Conservation (phyloP, 169 alveolate genomes). For the Eimeria zaria region DNA sequence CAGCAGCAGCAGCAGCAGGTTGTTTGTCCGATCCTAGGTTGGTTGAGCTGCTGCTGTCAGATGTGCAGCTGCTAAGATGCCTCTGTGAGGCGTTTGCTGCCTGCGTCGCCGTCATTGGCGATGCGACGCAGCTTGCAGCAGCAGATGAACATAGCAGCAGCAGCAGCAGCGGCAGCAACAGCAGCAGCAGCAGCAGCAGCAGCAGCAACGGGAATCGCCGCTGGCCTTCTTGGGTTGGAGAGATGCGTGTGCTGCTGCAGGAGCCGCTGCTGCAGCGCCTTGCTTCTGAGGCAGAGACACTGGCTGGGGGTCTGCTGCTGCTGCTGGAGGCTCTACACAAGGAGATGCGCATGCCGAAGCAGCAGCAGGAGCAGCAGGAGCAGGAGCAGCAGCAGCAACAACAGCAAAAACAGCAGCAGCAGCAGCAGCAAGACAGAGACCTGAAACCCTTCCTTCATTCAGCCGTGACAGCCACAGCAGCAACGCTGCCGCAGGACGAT, state of each 20-base stretch:
- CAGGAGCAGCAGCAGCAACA: background rate
- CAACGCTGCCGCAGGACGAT: slow-evolving; percentile 40
- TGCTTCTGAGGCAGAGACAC: slow-evolving; percentile 13
- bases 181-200: too few species aligned
- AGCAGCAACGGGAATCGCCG: background rate
- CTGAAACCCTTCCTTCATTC: slow-evolving; percentile 29
- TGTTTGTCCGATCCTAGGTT: background rate
- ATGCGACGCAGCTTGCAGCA: background rate
- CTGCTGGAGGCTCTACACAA: slow-evolving; percentile 20
- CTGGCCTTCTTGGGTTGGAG: background rate
- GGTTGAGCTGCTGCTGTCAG: slow-evolving; percentile 43
- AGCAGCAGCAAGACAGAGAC: background rate
- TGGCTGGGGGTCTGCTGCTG: slow-evolving; percentile 5
- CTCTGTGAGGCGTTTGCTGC: slow-evolving; percentile 17
- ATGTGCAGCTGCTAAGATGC: slow-evolving; percentile 35
- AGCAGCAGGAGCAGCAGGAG: slow-evolving; percentile 43
- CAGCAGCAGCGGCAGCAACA: too few species aligned
- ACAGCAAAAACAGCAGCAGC: background rate
- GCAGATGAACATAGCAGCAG: background rate
- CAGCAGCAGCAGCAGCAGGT: background rate
- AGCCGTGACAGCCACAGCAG: slow-evolving; percentile 19
- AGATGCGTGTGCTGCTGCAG: background rate
- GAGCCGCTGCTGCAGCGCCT: slow-evolving; percentile 39
- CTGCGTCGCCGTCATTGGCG: background rate
- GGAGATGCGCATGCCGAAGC: slow-evolving; percentile 21